Base-by-base conservation (phyloP, 441 rosid genomes). In the Kokia cookei region DNA sequence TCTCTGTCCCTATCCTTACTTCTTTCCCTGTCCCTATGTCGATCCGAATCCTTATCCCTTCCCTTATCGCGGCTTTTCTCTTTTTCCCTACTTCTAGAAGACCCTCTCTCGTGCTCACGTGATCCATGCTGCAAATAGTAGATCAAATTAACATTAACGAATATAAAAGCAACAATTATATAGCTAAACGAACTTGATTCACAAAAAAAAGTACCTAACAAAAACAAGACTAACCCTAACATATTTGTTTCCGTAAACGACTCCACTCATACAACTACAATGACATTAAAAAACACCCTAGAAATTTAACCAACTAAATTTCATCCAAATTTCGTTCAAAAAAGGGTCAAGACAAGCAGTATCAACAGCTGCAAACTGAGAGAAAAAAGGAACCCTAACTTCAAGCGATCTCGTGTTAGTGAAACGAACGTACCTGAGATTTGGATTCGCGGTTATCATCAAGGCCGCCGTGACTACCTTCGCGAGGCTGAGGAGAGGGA, bases 371-470 rank as follows among this genome's bases (percentile, higher is more conserved):
- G 5, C 13, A 40, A 13, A 8, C 14, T 7, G 5, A n/a, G n/a
- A 72, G 43, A 17, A 43, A 4, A 43, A 48, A 62, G 24, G 2
- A 35, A 19, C 3, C 59, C n/a, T 11, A 35, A 50, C 24, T 47
- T 61, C 15, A 57, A 2, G 65, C 2, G 58, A 48, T 48, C 57
- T 47, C 10, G 62, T 24, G 62, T 14, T 26, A 54, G 26, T 54
- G 10, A 54, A 54, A 54, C 58, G 22, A 54, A 2, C 58, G 58
- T 54, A 67, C 71, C 71, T 27, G 37, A 26, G 43, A 67, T 48
- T 88, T 93, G n/a, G 85, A 84, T 76, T 94, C 93, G 69, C 71
- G 73, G 35, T 71, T 87, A 72, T 86, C 91, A 35, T 91, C 97
- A 61, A 80, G 65, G 12, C 58, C 58, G 12, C 58, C 58, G 58